Percentiles rank a stretch among this genome's conserved stretches.
Evolutionary conservation across 805 yeast species (phyloP).

Genomic region (Wickerhamiella alocasiicola): DNA sequence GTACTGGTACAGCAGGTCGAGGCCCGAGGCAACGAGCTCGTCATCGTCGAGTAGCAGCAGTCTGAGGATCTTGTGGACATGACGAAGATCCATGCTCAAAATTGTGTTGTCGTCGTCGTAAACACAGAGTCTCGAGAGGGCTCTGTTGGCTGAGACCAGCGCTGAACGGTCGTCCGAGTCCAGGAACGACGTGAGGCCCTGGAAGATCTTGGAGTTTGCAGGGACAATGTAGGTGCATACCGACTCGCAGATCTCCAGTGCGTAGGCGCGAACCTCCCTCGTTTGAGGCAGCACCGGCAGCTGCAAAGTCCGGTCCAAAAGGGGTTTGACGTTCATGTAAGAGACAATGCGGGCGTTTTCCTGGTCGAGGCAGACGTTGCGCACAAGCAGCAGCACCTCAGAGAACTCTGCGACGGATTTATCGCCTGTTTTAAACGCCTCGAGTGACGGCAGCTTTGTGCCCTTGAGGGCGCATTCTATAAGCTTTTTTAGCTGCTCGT

Average conservation of each 20-base stretch:
- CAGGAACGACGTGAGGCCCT: slow-evolving; percentile 39
- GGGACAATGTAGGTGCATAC: slow-evolving; percentile 73
- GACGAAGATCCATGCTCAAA: slow-evolving; percentile 34
- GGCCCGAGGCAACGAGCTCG: slow-evolving; percentile 57
- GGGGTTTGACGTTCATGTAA: slow-evolving; percentile 36
- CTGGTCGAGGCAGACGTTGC: slow-evolving; percentile 76
- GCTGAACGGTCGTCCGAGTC: slow-evolving; percentile 51
- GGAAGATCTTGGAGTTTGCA: slow-evolving; percentile 55
- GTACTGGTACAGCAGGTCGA: slow-evolving; percentile 76
- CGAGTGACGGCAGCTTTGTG: slow-evolving; percentile 10
- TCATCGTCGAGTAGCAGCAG: slow-evolving; percentile 51
- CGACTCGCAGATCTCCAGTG: slow-evolving; percentile 72
- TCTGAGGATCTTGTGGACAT: slow-evolving; percentile 44
- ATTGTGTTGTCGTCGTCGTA: slow-evolving; percentile 44
- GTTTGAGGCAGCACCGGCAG: slow-evolving; percentile 19
- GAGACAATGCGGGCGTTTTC: slow-evolving; percentile 63
- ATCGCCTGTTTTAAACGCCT: slow-evolving; percentile 10
- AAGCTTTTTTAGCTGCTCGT: slow-evolving; percentile 25
- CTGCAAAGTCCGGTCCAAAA: slow-evolving; percentile 30
- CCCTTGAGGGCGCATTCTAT: slow-evolving; percentile 21
- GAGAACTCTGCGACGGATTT: slow-evolving; percentile 25
- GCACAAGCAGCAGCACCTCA: slow-evolving; percentile 51
- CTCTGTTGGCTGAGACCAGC: slow-evolving; percentile 56
- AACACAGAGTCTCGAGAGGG: slow-evolving; percentile 67
- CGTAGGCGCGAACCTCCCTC: slow-evolving; percentile 34